Base-by-base conservation (phyloP, 1,284 basidiomycete species). In the Schizophyllum commune region DNA sequence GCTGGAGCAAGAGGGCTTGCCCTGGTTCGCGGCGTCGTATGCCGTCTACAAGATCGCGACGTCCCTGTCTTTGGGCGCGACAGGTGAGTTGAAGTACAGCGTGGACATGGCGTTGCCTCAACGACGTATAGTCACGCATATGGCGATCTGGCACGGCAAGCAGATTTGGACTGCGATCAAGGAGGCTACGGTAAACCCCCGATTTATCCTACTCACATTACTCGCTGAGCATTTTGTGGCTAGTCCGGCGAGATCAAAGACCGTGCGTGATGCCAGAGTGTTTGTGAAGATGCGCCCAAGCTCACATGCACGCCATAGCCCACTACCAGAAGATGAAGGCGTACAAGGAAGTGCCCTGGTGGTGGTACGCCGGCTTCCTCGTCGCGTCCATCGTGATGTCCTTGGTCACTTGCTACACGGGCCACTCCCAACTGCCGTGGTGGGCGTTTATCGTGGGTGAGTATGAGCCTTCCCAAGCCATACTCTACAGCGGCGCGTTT, bases 301-400 rank as follows among this genome's bases (percentile, higher is more conserved):
- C 71, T 71, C 73, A 5, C 73, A 78, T 62, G 75, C 69, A 65
- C 69, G 75, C 32, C 79, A 81, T 74, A 55, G 53, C 77, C 6
- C 81, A 83, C 68, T 75, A 77, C 33, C 73, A 76, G 63, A 83
- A 84, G 73, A 86, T 86, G 83, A 82, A 83, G 72, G 72, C 75
- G 9, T 86, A 86, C 72, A 73, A 74, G 57, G 81, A 82, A 63
- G 82, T 84, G 4, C 84, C 83, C 4, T 79, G 79, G 72, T 85
- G 81, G 80, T 86, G 85, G 83, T 88, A 84, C 71, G 68, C 78
- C 22, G 64, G 72, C 17, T 72, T 81, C 5, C 76, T 85, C 51
- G 59, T 74, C 9, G 72, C 58, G 21, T 78, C 78, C 52, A 77
- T 82, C 64, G 75, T 76, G 5, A 81, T 81, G 72, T 80, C 79